Evolutionary conservation across 208 protist genomes (phyloP), one percentile per base, ranked within the genome.

Genomic region (Trypanosoma mega): DNA sequence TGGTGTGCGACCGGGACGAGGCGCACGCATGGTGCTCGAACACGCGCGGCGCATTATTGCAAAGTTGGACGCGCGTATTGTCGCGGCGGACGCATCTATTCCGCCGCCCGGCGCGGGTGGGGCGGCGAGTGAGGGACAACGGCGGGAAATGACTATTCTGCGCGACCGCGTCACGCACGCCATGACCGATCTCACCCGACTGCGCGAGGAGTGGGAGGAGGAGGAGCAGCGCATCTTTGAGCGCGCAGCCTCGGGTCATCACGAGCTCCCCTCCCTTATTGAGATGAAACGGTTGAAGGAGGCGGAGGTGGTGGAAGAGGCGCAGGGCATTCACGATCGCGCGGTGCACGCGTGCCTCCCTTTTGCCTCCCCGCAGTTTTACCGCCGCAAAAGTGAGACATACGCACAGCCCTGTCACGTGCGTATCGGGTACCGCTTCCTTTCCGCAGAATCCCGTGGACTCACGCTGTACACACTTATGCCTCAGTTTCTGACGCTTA

Each of bases 351-450:
- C 82, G 20, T 89, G 82, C 36, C 71, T 96, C 30, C 79, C 82
- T 20, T 93, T 93, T 62, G 75, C 80, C 53, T 58, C 80, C 14
- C 90, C 90, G 26, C 90, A 96, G 78, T 96, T 87, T 70, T 80
- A 80, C 68, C 90, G 90, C 45, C 79, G 83, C 51, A 72, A 81
- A 54, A 70, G 78, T 45, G 81, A 91, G 68, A 93, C 85, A 37
- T 96, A 96, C 72, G 72, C 68, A 45, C 84, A 93, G 67, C 77
- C 86, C 2, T 96, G 90, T 55, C 77, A 92, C 57, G 56, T 92
- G 44, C 85, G 86, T 33, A 7, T 96, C 18, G 90, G 82, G 16
- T 80, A 91, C 27, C 80, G 83, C 53, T 87, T 95, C 63, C 16
- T 84, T 47, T 54, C 72, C 3, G 66, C 68, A 45, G 50, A 57